Conservation (phyloP, 2,329 filamentous ascomycete species). For the Fusarium gaditjirri region DNA sequence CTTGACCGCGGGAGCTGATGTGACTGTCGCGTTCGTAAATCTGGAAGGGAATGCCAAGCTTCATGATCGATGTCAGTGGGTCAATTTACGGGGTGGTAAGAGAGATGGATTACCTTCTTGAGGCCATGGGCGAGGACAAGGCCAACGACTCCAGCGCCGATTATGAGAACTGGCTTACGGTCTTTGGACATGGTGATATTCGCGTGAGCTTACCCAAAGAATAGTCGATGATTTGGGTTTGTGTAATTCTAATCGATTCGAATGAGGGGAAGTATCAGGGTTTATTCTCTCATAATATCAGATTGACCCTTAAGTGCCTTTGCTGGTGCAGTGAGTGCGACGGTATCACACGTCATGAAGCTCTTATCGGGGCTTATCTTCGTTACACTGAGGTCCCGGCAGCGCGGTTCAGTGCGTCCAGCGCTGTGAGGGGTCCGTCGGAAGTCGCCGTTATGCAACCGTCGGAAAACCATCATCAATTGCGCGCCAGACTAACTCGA, state of each 20-base stretch:
- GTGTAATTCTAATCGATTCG: fast-evolving
- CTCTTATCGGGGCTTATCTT: background rate
- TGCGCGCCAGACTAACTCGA: background rate
- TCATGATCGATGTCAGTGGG: background rate
- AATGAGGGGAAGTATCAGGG: background rate
- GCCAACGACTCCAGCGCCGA: slow-evolving; percentile 9
- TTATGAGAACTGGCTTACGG: slow-evolving; percentile 13
- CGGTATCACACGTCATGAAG: background rate
- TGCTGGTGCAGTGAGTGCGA: background rate
- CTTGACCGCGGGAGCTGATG: background rate
- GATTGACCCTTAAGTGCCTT: background rate
- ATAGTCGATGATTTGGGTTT: background rate
- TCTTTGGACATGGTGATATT: slow-evolving; percentile 7
- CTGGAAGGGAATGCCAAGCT: slow-evolving; percentile 4
- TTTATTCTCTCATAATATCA: background rate
- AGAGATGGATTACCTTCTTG: background rate
- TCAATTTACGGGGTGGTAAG: fast-evolving
- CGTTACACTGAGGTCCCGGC: background rate
- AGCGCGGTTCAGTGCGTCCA: background rate
- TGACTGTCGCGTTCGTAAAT: slow-evolving; percentile 7
- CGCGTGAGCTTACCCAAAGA: fast-evolving
- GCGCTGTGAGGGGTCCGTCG: background rate
- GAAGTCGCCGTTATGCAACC: slow-evolving; percentile 8
- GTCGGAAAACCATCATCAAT: slow-evolving; percentile 4
- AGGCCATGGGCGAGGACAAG: slow-evolving; percentile 8